These are phyloP conservation scores for Phialophora macrospora DNA, from an alignment of 2,329 filamentous ascomycete species.

Conservation along the genomic window DNA sequence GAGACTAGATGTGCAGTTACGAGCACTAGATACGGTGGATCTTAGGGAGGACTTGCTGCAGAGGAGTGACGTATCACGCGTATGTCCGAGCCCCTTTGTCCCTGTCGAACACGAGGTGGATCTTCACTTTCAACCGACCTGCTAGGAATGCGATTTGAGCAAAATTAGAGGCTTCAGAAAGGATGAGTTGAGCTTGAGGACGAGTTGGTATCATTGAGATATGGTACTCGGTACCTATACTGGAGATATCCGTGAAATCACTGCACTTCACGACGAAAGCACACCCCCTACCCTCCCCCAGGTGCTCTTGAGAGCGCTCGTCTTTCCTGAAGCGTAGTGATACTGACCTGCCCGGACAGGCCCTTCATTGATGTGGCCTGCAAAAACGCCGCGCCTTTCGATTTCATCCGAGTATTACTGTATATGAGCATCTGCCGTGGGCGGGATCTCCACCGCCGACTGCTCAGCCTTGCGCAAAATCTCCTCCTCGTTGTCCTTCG, in stretches of 20 bases:
- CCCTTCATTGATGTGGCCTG: neutral
- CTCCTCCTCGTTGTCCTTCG: conserved; percentile 27
- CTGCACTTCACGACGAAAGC: neutral
- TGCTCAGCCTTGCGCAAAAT: conserved; percentile 20
- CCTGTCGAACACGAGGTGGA: too few species aligned
- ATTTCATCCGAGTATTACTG: neutral
- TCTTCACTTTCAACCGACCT: too few species aligned
- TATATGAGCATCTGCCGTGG: conserved; percentile 14
- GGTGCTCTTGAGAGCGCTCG: neutral
- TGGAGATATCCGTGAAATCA: neutral
- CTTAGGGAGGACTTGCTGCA: neutral
- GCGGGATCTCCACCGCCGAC: conserved; percentile 12
- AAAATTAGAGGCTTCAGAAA: neutral
- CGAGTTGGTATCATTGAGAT: neutral
- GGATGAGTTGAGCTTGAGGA: neutral
- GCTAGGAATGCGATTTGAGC: too few species aligned
- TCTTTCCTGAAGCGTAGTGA: neutral
- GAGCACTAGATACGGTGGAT: neutral
- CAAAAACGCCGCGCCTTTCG: neutral
- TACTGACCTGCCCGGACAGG: neutral
- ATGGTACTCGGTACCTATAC: neutral
- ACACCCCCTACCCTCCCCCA: too few species aligned
- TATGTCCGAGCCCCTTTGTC: too few species aligned
- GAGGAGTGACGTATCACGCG: too few species aligned
- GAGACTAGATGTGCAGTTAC: neutral